Percentiles rank a stretch among this genome's conserved stretches.
These are phyloP conservation scores for Thraustotheca clavata DNA, from an alignment of 352 stramenopile species.

Conservation along the genomic window DNA sequence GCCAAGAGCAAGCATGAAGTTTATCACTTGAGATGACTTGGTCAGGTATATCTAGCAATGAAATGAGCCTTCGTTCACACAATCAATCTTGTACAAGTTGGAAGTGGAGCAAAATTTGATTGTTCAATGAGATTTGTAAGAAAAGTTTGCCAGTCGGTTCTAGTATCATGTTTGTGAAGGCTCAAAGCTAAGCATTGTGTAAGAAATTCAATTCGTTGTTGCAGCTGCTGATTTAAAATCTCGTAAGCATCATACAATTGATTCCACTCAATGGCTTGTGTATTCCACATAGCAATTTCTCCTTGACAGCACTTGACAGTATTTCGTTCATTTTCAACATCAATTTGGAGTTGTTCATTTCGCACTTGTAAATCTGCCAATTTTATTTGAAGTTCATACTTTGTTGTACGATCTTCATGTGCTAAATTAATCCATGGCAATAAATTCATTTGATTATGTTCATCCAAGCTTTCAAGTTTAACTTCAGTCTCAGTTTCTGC, in stretches of 20 bases:
- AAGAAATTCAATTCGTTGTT: background rate
- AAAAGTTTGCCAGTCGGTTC: background rate
- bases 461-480: background rate
- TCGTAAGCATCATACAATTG: background rate
- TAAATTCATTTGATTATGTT: background rate
- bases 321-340: background rate
- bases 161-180: background rate
- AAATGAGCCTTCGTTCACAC: background rate
- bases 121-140: background rate
- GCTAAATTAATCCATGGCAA: background rate
- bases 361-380: background rate
- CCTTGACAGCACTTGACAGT: background rate
- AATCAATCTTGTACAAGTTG: background rate
- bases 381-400: background rate
- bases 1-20: constrained; percentile 8
- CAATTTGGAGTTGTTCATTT: background rate
- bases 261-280: background rate
- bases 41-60: background rate
- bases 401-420: background rate
- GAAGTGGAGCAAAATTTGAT: background rate
- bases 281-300: background rate
- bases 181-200: background rate
- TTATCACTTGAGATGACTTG: background rate
- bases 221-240: background rate
- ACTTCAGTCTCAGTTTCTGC: background rate